Evolutionary conservation across 2,329 filamentous ascomycete genomes (phyloP).

Genomic region (Trichoderma atrobrunneum): DNA sequence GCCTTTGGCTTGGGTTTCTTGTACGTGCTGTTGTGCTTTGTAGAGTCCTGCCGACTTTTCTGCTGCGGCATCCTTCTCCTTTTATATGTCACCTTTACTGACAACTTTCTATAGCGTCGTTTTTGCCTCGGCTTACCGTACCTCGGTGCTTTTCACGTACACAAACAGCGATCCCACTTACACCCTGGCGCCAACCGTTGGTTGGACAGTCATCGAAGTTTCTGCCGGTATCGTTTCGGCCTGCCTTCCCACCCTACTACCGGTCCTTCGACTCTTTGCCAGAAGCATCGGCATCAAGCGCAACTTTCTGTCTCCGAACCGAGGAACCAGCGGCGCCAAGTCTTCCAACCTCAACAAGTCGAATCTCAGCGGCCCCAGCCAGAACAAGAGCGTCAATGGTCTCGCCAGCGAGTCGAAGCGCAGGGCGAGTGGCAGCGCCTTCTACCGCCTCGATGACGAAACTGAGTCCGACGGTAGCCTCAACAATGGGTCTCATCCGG

Average conservation of each 20-base stretch:
- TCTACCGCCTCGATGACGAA: constrained; percentile 38
- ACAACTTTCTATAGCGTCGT: constrained; percentile 36
- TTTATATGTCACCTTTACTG: background rate
- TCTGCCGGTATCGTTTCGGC: constrained; percentile 51
- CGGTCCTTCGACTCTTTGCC: constrained; percentile 34
- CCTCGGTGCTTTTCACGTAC: constrained; percentile 47
- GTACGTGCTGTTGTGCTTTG: constrained; percentile 30
- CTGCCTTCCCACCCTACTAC: constrained; percentile 51
- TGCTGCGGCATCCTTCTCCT: background rate
- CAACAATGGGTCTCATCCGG: background rate
- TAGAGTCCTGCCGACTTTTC: background rate
- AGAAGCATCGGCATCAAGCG: constrained; percentile 9
- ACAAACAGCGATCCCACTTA: constrained; percentile 40
- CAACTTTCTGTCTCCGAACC: background rate
- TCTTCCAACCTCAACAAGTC: constrained; percentile 10
- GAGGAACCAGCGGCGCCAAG: background rate
- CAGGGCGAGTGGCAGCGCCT: constrained; percentile 25
- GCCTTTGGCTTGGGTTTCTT: constrained; percentile 47
- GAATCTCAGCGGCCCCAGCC: constrained; percentile 2
- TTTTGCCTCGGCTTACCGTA: constrained; percentile 49
- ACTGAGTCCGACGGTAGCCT: constrained; percentile 27
- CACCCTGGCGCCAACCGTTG: constrained; percentile 44
- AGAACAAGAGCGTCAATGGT: background rate
- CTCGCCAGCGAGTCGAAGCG: constrained; percentile 22
- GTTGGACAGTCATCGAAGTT: constrained; percentile 48